Evolutionary conservation across 2,329 filamentous ascomycete genomes (phyloP), one percentile per base, ranked within the genome.

Genomic region (Fusarium incarnatum): DNA sequence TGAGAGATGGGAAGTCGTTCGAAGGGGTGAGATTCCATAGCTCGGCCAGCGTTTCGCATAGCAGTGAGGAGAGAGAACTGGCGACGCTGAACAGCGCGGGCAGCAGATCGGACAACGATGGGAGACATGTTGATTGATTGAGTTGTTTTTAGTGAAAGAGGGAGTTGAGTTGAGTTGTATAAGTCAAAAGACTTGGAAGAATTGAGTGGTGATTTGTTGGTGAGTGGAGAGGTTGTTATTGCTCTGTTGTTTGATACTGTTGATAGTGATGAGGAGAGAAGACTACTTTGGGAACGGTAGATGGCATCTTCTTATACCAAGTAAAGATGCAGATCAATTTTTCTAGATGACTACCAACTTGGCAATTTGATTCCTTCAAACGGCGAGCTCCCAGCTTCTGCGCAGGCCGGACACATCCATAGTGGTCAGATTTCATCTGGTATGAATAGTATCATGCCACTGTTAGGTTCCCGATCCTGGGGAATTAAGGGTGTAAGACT

Each of bases 11-110:
- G 71, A 16, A 79, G 66, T 49, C 79, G 76, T 70, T 79, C 76
- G 48, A 80, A 80, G 56, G 79, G 78, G 55, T 81, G 79, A 57
- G 79, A 45, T 66, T 81, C 79, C 70, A 79, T 75, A 34, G 75
- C 70, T 56, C 78, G 78, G 40, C 75, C 76, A 37, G 75, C 76
- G 37, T 72, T 74, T 57, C 80, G 78, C 71, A 80, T 73, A n/a
- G 74, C 64, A 34, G 64, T 67, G 44, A 79, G 68, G 41, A 80
- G 72, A 62, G 80, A 81, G 71, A 80, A 79, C 22, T 78, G 77
- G 44, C 80, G 76, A 58, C 76, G 75, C 59, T 71, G 61, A 25
- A 74, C 71, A 62, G 72, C 70, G 67, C 78, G 78, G 56, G 73
- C 66, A 32, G 73, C 72, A 66, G 72, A 67, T 69, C 78, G 77